Conservation (phyloP, 2,329 filamentous ascomycete genomes). For the Bisporella sp. region DNA sequence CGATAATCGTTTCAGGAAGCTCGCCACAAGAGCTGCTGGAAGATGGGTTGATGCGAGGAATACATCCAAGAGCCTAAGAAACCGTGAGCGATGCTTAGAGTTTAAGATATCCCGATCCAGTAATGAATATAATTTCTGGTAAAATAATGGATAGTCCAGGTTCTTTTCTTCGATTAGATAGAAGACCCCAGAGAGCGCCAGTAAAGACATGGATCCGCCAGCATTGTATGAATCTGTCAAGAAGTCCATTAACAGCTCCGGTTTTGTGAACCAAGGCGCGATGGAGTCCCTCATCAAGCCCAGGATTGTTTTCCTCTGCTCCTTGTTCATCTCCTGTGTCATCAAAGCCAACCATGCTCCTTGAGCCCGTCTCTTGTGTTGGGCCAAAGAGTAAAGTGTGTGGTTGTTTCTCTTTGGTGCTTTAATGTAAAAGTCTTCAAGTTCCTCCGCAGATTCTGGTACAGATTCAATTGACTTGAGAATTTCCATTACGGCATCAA, state of each 20-base stretch:
- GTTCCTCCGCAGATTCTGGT: conserved; percentile 57
- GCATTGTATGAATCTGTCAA: conserved; percentile 87
- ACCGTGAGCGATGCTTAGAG: conserved; percentile 87
- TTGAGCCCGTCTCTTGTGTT: conserved; percentile 75
- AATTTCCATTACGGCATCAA: conserved; percentile 53
- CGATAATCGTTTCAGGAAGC: conserved; percentile 91
- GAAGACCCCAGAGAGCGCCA: conserved; percentile 89
- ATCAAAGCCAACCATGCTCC: conserved; percentile 81
- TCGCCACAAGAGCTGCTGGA: conserved; percentile 82
- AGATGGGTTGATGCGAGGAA: conserved; percentile 90
- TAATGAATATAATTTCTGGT: conserved; percentile 86
- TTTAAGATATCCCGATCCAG: conserved; percentile 81
- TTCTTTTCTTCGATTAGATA: conserved; percentile 92
- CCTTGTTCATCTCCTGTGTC: conserved; percentile 55
- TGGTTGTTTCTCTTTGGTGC: conserved; percentile 62
- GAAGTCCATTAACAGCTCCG: conserved; percentile 91
- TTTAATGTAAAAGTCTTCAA: conserved; percentile 62
- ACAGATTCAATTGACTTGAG: conserved; percentile 63
- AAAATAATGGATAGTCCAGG: conserved; percentile 93
- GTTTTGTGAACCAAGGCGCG: conserved; percentile 81
- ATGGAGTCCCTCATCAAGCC: conserved; percentile 69
- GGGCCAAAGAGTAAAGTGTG: conserved; percentile 53
- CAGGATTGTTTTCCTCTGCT: conserved; percentile 74
- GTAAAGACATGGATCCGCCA: conserved; percentile 78
- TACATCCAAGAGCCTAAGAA: conserved; percentile 86